Base-by-base conservation (phyloP, 2,329 filamentous ascomycete species). In the Aureobasidium sp. region DNA sequence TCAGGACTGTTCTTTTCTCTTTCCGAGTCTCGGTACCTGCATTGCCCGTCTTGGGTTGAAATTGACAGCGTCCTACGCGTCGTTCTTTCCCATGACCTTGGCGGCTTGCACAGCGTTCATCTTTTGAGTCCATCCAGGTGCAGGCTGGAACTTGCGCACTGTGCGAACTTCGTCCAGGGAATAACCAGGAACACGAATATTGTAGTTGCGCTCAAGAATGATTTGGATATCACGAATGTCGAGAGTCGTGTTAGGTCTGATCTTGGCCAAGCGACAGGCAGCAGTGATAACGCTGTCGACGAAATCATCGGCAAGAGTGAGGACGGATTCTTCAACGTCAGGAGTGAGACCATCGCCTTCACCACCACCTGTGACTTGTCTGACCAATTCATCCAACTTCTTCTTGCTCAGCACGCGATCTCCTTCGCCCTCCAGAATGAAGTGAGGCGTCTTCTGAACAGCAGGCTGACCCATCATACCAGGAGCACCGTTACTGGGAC, bases 361-460 rank as follows among this genome's bases (percentile, higher is more conserved):
- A 29, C 85, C 87, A 10, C 88, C 88, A 60, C 92, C 92, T 39
- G 91, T 96, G 63, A 97, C 91, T 75, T 97, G 93, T 56, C 92
- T 86, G 9, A 97, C 92, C 41, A 99, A 82, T 73, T 97, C 93
- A 71, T 99, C 92, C 44, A 99, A 82, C 78, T 96, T 97, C 78
- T 96, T 95, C 84, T 97, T 97, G 78, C 89, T 95, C n/a, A 99
- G 80, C 1, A 99, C 89, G 47, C 92, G 87, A 70, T 97, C 91
- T 29, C 91, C 91, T 71, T 96, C 92, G 34, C 90, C 90, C 72
- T 97, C 93, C 63, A 97, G 86, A 62, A 90, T 89, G 74, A 90
- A 96, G 0, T 87, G 85, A 0, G 91, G 90, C 48, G 90, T 85
- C 71, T 91, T 92, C 61, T 87, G 80, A 64, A 97, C 83, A 2